Evolutionary conservation across 371 early-diverging fungal species (phyloP).

Genomic region (Circinella minor): DNA sequence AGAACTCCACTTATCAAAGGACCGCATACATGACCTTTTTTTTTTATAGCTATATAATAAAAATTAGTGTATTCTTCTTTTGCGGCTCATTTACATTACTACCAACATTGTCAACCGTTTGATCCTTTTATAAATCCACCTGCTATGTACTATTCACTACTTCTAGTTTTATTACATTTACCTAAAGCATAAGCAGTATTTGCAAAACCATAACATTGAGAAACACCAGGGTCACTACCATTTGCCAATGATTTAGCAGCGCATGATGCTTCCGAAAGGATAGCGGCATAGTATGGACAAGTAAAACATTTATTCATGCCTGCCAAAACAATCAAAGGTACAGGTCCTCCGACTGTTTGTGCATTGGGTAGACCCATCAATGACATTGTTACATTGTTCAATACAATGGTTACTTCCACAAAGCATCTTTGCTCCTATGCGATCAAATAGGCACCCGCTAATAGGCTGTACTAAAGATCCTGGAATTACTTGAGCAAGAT

Average conservation of each 20-base stretch:
- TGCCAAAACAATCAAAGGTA: not conserved
- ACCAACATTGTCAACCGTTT: no score
- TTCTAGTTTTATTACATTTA: no score
- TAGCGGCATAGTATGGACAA: not conserved
- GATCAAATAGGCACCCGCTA: not conserved
- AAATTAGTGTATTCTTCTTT: no score
- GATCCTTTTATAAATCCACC: no score
- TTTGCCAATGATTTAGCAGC: not conserved
- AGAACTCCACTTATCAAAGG: not conserved
- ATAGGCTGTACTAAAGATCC: not conserved
- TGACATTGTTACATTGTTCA: not conserved
- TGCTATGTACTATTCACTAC: no score
- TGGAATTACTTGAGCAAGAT: not conserved
- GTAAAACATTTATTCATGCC: not conserved
- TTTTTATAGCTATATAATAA: no score
- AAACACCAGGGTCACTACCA: not conserved
- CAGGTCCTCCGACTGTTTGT: not conserved
- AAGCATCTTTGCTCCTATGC: not conserved
- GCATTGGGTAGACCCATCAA: conserved; percentile 3
- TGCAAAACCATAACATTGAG: not conserved
- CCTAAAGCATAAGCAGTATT: not conserved
- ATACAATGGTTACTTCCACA: not conserved
- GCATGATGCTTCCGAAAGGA: not conserved
- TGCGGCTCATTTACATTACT: no score
- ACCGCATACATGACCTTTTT: not conserved